These are phyloP conservation scores for Begonia masoniana DNA, from an alignment of 306 rosid genomes.

Conservation along the genomic window DNA sequence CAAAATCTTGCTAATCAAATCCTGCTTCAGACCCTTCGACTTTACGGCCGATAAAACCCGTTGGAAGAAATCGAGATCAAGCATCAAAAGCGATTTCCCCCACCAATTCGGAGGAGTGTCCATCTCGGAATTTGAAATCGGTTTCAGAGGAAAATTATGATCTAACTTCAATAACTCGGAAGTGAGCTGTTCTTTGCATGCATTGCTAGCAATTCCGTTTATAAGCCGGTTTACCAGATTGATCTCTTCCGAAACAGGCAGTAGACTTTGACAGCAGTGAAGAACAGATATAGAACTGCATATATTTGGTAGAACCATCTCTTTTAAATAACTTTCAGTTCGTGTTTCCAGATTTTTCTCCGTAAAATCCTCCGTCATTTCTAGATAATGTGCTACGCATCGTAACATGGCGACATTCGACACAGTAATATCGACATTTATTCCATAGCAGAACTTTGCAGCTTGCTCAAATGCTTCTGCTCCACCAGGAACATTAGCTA, in stretches of 20 bases:
- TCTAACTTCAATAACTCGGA: conserved; percentile 78
- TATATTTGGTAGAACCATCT: conserved; percentile 51
- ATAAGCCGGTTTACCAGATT: conserved; percentile 58
- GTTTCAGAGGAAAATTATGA: conserved; percentile 53
- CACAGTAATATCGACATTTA: conserved; percentile 52
- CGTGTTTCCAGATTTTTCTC: conserved; percentile 61
- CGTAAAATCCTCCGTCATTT: conserved; percentile 82
- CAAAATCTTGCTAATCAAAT: conserved; percentile 78
- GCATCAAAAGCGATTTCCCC: conserved; percentile 66
- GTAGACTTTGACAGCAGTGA: conserved; percentile 66
- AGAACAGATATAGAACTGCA: conserved; percentile 73
- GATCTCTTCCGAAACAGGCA: conserved; percentile 74
- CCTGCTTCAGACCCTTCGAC: conserved; percentile 90
- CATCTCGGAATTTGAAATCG: conserved; percentile 33
- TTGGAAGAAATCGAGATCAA: conserved; percentile 70
- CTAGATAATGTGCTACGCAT: conserved; percentile 59
- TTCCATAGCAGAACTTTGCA: conserved; percentile 86
- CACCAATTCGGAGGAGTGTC: conserved; percentile 97
- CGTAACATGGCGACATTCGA: conserved; percentile 71
- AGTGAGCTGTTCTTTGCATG: conserved; percentile 89
- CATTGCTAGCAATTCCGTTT: conserved; percentile 73
- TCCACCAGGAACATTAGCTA: conserved; percentile 68
- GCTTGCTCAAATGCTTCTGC: conserved; percentile 82
- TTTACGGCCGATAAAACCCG: conserved; percentile 66
- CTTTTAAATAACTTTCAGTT: conserved; percentile 60